A percentile compares a stretch with the other conserved stretches of the same genome.
Conservation (phyloP, 1,139 yeast species). For the Blastobotrys serpentis region DNA sequence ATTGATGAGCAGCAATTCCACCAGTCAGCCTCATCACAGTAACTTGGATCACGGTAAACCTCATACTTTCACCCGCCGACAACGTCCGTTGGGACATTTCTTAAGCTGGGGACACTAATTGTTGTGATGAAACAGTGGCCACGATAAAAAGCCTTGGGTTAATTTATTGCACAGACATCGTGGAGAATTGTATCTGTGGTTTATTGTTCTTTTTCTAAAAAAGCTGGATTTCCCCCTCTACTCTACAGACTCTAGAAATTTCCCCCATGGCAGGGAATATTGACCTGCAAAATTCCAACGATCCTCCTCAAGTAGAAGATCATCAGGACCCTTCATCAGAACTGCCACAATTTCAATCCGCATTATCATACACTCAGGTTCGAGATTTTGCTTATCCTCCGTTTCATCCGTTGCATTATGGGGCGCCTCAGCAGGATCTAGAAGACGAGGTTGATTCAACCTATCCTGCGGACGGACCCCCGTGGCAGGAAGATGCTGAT, state of each 20-base stretch:
- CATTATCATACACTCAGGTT: conserved; percentile 46
- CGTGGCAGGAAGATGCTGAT: conserved; percentile 38
- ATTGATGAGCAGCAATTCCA: too few species aligned
- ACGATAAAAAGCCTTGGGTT: not conserved
- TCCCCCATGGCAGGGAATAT: conserved; percentile 9
- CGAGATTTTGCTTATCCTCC: conserved; percentile 78
- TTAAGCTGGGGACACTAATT: not conserved
- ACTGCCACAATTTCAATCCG: conserved; percentile 35
- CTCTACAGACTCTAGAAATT: not conserved
- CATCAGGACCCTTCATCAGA: not conserved
- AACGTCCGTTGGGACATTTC: not conserved
- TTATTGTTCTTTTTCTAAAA: not conserved
- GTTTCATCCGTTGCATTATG: conserved; percentile 65
- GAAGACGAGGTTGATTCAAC: conserved; percentile 31
- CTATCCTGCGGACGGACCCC: conserved; percentile 35
- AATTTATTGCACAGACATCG: too few species aligned
- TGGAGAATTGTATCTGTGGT: too few species aligned
- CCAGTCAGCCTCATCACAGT: too few species aligned
- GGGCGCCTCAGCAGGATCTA: conserved; percentile 36
- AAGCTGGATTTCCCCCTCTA: not conserved
- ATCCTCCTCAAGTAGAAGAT: not conserved
- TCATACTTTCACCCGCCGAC: not conserved
- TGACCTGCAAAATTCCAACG: conserved; percentile 2
- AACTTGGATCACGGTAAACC: not conserved
- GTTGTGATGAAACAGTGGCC: not conserved